Conservation (phyloP, 192 early-diverging fungal genomes). For the Gaertneriomyces semiglobifer region DNA sequence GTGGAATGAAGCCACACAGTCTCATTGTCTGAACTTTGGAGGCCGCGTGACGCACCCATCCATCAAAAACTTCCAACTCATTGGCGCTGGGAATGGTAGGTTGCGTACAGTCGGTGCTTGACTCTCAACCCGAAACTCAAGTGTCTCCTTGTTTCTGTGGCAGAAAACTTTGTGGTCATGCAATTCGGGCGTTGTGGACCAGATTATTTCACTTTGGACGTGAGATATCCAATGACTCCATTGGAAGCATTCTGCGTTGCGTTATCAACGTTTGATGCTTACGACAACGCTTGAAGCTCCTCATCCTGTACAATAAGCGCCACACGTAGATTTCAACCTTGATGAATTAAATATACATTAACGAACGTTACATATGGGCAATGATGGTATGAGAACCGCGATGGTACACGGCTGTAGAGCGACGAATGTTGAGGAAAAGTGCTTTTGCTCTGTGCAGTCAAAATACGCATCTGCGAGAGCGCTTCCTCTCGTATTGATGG, state of each 20-base stretch:
- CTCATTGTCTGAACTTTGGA: constrained; percentile 62
- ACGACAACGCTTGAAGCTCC: constrained; percentile 46
- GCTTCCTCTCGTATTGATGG: too few species aligned
- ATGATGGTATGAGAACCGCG: too few species aligned
- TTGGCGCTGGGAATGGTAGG: constrained; percentile 46
- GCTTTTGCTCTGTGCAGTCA: too few species aligned
- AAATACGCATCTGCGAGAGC: too few species aligned
- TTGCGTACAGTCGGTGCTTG: not conserved
- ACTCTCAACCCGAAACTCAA: not conserved
- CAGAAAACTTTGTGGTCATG: constrained; percentile 49
- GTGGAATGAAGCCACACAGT: constrained; percentile 65
- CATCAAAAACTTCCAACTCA: constrained; percentile 65
- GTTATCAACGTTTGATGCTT: constrained; percentile 61
- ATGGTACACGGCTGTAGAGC: too few species aligned
- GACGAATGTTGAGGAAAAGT: too few species aligned
- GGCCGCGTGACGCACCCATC: constrained; percentile 58
- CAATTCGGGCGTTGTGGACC: constrained; percentile 66
- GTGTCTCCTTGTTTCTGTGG: not conserved
- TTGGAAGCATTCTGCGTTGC: constrained; percentile 60
- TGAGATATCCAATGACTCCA: constrained; percentile 53
- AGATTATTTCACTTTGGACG: constrained; percentile 58
- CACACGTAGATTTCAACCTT: too few species aligned
- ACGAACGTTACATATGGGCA: too few species aligned
- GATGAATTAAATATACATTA: too few species aligned
- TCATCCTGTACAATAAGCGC: too few species aligned